These are phyloP conservation scores for Trypethelium eluteriae DNA, from an alignment of 495 filamentous ascomycete species.

Conservation along the genomic window DNA sequence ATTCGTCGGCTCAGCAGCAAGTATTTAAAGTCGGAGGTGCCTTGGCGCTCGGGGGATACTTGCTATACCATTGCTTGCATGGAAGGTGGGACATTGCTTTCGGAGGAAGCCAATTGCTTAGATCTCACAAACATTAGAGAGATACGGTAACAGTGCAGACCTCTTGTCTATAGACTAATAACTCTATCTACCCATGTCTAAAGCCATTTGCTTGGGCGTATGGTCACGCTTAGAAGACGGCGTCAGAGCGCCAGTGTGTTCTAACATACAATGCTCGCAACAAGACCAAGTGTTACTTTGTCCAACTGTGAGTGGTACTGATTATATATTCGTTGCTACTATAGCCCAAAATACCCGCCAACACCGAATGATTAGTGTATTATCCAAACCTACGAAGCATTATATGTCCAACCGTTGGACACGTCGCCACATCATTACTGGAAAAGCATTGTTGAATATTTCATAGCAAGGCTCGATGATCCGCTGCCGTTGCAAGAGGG, in stretches of 20 bases:
- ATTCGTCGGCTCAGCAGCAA: not conserved
- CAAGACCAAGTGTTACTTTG: not conserved
- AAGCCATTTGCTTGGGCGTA: no score
- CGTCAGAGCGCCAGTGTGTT: not conserved
- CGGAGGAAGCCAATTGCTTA: not conserved
- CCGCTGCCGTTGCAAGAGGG: not conserved
- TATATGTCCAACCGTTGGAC: not conserved
- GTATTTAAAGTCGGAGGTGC: not conserved
- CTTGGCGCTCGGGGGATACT: no score
- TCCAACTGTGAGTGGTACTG: no score
- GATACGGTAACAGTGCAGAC: not conserved
- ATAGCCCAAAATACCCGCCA: not conserved
- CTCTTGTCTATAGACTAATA: no score
- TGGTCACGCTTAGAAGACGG: not conserved
- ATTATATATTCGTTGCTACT: not conserved
- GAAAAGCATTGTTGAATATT: not conserved
- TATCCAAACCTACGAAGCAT: not conserved
- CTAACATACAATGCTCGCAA: not conserved
- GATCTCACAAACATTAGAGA: not conserved
- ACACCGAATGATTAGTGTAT: not conserved
- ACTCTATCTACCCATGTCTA: no score
- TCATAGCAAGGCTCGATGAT: not conserved
- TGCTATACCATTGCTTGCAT: not conserved
- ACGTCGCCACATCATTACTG: not conserved
- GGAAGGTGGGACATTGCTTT: not conserved